These are phyloP conservation scores for Babesia ovis DNA, from an alignment of 169 alveolate species.

Conservation along the genomic window DNA sequence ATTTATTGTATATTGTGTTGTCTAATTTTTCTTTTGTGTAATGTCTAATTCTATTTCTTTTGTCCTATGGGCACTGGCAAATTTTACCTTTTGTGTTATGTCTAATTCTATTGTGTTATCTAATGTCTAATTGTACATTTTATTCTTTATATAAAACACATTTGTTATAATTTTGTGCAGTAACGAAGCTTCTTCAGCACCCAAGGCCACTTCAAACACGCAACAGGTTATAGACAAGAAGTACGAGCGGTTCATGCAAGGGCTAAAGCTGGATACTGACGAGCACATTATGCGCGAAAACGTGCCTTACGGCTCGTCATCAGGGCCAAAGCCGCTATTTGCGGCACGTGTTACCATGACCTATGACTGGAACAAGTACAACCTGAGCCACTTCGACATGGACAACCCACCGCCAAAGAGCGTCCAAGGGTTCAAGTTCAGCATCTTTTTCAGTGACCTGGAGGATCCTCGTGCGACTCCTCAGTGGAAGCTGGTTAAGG, in stretches of 20 bases:
- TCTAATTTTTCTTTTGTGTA: no score
- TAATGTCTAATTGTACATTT: no score
- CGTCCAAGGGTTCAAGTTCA: slow-evolving; percentile 95
- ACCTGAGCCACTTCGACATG: slow-evolving; percentile 94
- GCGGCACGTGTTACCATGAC: slow-evolving; percentile 93
- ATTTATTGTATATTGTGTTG: no score
- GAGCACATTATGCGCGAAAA: slow-evolving; percentile 81
- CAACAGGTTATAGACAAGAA: background rate
- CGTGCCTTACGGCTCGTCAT: slow-evolving; percentile 28
- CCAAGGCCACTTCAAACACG: background rate
- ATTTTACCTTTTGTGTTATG: no score
- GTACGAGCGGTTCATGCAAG: slow-evolving; percentile 69
- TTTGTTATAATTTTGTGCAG: no score
- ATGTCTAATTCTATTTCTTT: no score
- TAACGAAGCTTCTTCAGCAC: background rate
- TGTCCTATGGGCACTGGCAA: no score
- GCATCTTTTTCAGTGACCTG: slow-evolving; percentile 93
- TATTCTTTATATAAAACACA: no score
- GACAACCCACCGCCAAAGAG: slow-evolving; percentile 97
- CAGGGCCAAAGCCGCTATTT: slow-evolving; percentile 88
- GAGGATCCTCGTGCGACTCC: slow-evolving; percentile 93
- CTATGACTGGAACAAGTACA: slow-evolving; percentile 96
- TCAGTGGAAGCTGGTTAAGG: slow-evolving; percentile 87
- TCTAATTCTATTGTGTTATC: no score
- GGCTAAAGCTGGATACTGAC: slow-evolving; percentile 80